A percentile compares a stretch with the other conserved stretches of the same genome.
Evolutionary conservation across 2,329 filamentous ascomycete genomes (phyloP).

Genomic region (Neonectria coccinea): DNA sequence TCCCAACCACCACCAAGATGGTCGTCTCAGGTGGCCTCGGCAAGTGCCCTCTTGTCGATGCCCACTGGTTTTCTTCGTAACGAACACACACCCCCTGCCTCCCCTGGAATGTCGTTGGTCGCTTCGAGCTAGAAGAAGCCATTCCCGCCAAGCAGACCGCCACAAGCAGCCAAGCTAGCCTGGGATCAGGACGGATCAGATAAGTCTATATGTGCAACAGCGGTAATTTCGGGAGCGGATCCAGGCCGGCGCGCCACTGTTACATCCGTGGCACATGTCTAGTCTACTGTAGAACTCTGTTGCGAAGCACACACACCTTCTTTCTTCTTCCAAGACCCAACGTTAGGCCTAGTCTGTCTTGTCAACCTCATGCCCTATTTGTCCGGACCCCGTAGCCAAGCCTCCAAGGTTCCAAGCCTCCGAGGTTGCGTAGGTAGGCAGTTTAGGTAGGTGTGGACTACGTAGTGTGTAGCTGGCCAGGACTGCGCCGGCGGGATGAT

Average conservation of each 20-base stretch:
- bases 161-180: conserved; percentile 10
- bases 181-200: conserved; percentile 37
- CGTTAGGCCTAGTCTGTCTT: not conserved
- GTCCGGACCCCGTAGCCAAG: not conserved
- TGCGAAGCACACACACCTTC: not conserved
- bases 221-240: conserved; percentile 40
- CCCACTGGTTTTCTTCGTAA: no score
- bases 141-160: conserved; percentile 1
- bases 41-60: not conserved
- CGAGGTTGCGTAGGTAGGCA: not conserved
- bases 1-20: not conserved
- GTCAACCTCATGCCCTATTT: not conserved
- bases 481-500: conserved; percentile 17
- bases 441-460: no score
- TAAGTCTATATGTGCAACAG: conserved; percentile 37
- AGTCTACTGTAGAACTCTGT: conserved; percentile 19
- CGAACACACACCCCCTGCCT: no score
- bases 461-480: not conserved
- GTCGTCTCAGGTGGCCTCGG: conserved; percentile 4
- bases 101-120: not conserved
- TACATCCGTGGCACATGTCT: conserved; percentile 24
- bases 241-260: conserved; percentile 30
- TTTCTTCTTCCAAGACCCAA: conserved; percentile 1
- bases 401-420: not conserved
- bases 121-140: not conserved